Base-by-base conservation (phyloP, 768 basidiomycete species). In the Dioszegia aurantiaca region DNA sequence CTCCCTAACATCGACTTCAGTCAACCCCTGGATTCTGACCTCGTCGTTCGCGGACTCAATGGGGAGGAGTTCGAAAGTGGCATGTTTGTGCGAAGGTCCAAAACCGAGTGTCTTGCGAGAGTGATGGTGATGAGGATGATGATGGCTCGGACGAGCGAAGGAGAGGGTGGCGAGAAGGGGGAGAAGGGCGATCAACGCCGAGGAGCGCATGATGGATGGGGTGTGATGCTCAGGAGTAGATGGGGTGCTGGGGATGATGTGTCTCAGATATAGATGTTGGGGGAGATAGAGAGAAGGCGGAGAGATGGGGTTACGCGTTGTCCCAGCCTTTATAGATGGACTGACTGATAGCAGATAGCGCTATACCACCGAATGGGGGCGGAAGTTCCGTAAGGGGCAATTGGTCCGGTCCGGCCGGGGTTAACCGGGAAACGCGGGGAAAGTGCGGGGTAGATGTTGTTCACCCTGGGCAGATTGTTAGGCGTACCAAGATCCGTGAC, bases 41-140 rank as follows among this genome's bases (percentile, higher is more conserved):
- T 44, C 54, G 17, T 55, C 62, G 36, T 53, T 49, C n/a, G 55
- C 21, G 26, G 59, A 51, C n/a, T 62, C 64, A 8, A 54, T 16
- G 23, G 63, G 59, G 46, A 69, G 52, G 2, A 64, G 53, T 56
- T 71, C 60, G 53, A 67, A 85, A 77, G 69, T 80, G 76, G 74
- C 86, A 66, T 90, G 86, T 3, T 85, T 83, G 61, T 86, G 86
- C 17, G 81, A 78, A 4, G 91, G 90, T 0, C 93, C 93, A 73
- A 94, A 95, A 23, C 86, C 86, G 55, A 98, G 82, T 0, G 93
- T 84, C 86, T 97, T 95, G 70, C 93, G 85, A n/a, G 54, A 53
- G 33, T 19, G 31, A 37, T 52, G 64, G 9, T 48, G 31, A n/a
- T 61, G 51, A 52, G 53, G 30, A 56, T 39, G 49, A 36, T 52